Evolutionary conservation across 192 early-diverging fungal species (phyloP).

Genomic region (Umbelopsis sp.): DNA sequence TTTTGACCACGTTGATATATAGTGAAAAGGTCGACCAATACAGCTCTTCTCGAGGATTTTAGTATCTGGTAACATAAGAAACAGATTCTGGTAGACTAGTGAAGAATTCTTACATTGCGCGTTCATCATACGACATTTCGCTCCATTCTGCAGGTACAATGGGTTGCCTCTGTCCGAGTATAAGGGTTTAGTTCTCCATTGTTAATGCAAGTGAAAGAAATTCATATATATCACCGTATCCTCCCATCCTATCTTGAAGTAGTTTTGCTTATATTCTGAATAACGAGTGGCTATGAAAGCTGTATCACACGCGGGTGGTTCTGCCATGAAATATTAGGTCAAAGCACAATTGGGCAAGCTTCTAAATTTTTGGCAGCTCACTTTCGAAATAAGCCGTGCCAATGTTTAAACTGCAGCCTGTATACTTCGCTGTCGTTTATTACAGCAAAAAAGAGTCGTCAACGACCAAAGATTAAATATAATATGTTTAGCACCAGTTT

Average conservation of each 20-base stretch:
- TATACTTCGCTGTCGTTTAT: too few species aligned
- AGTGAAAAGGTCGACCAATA: neutral
- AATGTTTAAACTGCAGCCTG: too few species aligned
- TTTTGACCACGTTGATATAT: neutral
- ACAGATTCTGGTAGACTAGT: neutral
- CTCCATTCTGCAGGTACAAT: neutral
- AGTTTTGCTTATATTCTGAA: slow-evolving; percentile 19
- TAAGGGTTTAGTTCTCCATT: neutral
- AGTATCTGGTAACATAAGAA: neutral
- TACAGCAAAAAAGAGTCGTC: too few species aligned
- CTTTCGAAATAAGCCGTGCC: too few species aligned
- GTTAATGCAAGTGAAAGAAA: neutral
- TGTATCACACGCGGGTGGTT: neutral
- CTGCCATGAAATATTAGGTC: neutral
- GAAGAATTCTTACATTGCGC: neutral
- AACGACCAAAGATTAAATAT: neutral
- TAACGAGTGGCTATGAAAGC: slow-evolving; percentile 19
- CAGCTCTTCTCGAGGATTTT: neutral
- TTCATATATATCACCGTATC: neutral
- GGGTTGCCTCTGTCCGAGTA: neutral
- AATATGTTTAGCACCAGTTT: neutral
- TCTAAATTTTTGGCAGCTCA: too few species aligned
- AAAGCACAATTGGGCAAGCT: neutral
- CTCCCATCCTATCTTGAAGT: slow-evolving; percentile 5
- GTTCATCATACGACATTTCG: slow-evolving; percentile 3